These are phyloP conservation scores for Fusarium tjaetaba DNA, from an alignment of 2,329 filamentous ascomycete species.

Conservation along the genomic window DNA sequence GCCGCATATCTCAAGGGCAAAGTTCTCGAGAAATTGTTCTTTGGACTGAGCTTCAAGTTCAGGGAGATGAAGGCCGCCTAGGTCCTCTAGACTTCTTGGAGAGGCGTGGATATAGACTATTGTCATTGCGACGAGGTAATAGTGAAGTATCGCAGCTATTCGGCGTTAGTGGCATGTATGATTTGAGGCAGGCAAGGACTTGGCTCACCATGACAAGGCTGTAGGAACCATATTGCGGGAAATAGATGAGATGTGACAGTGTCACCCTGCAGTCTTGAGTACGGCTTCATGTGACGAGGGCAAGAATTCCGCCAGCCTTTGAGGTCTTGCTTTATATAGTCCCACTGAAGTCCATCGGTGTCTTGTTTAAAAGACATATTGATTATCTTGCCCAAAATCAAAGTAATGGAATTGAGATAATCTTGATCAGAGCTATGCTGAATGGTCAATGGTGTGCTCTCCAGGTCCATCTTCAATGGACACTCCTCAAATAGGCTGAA, in stretches of 20 bases:
- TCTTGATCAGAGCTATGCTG: conserved; percentile 34
- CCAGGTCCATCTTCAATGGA: conserved; percentile 53
- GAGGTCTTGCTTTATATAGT: conserved; percentile 34
- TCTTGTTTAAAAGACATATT: conserved; percentile 49
- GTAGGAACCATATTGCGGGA: conserved; percentile 53
- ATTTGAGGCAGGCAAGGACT: fast-evolving
- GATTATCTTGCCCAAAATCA: conserved; percentile 56
- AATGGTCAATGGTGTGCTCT: conserved; percentile 25
- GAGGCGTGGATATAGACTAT: conserved; percentile 44
- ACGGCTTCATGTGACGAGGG: conserved; percentile 48
- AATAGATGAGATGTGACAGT: conserved; percentile 35
- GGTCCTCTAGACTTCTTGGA: neutral
- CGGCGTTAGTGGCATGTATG: neutral
- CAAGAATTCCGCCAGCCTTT: conserved; percentile 46
- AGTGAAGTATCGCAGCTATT: conserved; percentile 56
- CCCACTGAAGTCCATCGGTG: conserved; percentile 32
- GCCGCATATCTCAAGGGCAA: conserved; percentile 54
- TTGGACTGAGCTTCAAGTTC: neutral
- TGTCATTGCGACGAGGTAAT: conserved; percentile 51
- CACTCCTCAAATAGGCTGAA: conserved; percentile 59
- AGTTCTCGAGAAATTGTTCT: conserved; percentile 45
- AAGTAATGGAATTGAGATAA: conserved; percentile 53
- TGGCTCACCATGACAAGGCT: conserved; percentile 54
- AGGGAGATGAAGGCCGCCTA: neutral
- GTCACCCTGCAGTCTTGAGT: conserved; percentile 27